Evolutionary conservation across 1,284 basidiomycete genomes (phyloP), one percentile per base, ranked within the genome.

Genomic region (Fomitopsis palustris): DNA sequence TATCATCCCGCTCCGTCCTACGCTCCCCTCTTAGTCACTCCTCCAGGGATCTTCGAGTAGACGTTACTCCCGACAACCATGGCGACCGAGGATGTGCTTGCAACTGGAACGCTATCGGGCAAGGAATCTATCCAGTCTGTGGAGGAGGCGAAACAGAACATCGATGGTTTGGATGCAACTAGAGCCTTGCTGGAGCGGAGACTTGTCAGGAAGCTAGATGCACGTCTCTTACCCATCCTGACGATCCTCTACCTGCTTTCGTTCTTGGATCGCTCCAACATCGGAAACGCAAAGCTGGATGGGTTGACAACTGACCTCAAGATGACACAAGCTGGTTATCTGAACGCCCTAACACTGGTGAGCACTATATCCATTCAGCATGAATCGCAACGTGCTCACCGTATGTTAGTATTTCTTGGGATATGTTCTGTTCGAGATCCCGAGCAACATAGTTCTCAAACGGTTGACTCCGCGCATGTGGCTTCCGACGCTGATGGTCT

Each of bases 371-470:
- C 31, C 47, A 7, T 54, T 29, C 8, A 17, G 19, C 10, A 39
- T n/a, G n/a, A n/a, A 41, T 53, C 39, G 38, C 55, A 81, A 58
- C 19, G 37, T 54, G n/a, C 53, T 56, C 12, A 81, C 80, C 0
- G 81, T 0, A 61, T 84, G 21, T 25, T 29, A 61, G 14, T 85
- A 84, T 72, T 86, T 89, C 64, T 77, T 84, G 2, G 81, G 84
- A 58, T 89, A 89, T 65, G 80, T 88, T n/a, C 62, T 83, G 14
- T 87, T 87, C 59, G 87, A 90, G 70, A 80, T 90, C 25, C 88
- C 87, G 5, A 61, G 59, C 49, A 66, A 66, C 38, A 60, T 66
- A 14, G 55, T 63, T 42, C 60, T 66, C 42, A 66, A 65, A 43
- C 61, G 61, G 2, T 49, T 60, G 10, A 62, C 60, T 12, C 65